Percentiles rank a stretch among this genome's conserved stretches.
phyloP scores from a whole-genome alignment of 1,284 basidiomycete genomes.

The Coriolopsis trogii region DNA sequence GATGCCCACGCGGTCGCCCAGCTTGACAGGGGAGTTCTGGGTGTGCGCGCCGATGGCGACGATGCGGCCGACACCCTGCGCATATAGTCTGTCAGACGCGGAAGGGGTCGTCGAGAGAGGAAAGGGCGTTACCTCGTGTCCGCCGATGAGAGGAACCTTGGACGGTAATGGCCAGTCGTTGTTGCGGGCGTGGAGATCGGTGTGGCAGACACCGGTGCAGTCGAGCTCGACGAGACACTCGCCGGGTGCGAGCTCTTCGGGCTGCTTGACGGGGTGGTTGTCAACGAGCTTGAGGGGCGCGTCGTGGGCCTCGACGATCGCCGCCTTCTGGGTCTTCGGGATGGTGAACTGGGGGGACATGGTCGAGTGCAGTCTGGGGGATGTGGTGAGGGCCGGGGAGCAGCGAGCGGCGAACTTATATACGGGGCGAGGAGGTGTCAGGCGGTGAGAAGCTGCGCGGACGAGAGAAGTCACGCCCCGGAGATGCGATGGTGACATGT shows the following conservation, averaged over 20 bases:
- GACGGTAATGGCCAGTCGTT: slow-evolving; percentile 76
- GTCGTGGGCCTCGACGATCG: slow-evolving; percentile 53
- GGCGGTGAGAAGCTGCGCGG: background rate
- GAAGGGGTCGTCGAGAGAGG: background rate
- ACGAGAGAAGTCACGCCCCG: too few relatives aligned
- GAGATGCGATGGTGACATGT: too few relatives aligned
- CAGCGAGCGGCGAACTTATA: slow-evolving; percentile 6
- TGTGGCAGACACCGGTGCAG: slow-evolving; percentile 78
- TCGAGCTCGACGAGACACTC: slow-evolving; percentile 83
- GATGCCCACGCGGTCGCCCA: slow-evolving; percentile 87
- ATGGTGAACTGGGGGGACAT: slow-evolving; percentile 41
- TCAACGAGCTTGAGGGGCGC: slow-evolving; percentile 46
- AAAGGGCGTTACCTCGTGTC: slow-evolving; percentile 61
- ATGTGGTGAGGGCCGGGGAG: slow-evolving; percentile 3
- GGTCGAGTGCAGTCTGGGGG: slow-evolving; percentile 10
- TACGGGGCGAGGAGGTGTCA: slow-evolving; percentile 8
- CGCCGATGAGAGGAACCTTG: slow-evolving; percentile 79
- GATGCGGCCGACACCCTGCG: slow-evolving; percentile 66
- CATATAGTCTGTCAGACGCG: background rate
- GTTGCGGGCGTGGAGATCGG: slow-evolving; percentile 75
- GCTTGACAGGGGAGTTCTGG: slow-evolving; percentile 56
- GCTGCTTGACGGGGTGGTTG: slow-evolving; percentile 63
- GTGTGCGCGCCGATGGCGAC: slow-evolving; percentile 81
- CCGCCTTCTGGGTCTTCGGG: slow-evolving; percentile 66
- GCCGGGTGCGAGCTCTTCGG: slow-evolving; percentile 71